These are phyloP conservation scores for Stropharia rugosoannulata DNA, from an alignment of 768 basidiomycete species.

Conservation along the genomic window DNA sequence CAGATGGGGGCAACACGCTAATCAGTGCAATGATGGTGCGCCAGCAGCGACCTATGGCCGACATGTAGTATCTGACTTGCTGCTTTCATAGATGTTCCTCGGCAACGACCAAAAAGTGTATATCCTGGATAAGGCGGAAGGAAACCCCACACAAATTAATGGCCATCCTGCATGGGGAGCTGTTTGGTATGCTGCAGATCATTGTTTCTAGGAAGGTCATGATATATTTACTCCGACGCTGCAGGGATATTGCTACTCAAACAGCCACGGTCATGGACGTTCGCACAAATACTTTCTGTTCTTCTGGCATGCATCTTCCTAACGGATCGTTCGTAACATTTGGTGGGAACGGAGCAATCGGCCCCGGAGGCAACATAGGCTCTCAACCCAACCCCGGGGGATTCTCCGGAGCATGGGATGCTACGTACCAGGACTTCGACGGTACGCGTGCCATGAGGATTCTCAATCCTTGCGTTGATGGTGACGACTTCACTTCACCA, in stretches of 20 bases:
- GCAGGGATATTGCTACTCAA: constrained; percentile 63
- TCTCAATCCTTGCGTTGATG: constrained; percentile 67
- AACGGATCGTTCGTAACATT: constrained; percentile 76
- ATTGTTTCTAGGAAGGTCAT: background rate
- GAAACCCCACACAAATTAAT: constrained; percentile 62
- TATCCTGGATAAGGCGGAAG: constrained; percentile 89
- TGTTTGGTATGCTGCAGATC: constrained; percentile 48
- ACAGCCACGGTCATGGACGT: constrained; percentile 69
- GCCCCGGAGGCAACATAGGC: constrained; percentile 59
- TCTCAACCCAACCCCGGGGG: constrained; percentile 45
- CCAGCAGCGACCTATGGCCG: constrained; percentile 12
- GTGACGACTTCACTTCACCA: constrained; percentile 44
- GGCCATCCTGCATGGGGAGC: constrained; percentile 77
- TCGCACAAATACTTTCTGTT: constrained; percentile 73
- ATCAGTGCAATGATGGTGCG: constrained; percentile 54
- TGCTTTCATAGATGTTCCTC: constrained; percentile 62
- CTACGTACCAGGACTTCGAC: constrained; percentile 76
- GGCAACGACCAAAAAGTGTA: constrained; percentile 82
- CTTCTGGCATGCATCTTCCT: constrained; percentile 80
- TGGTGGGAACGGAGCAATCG: constrained; percentile 78
- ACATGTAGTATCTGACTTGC: background rate
- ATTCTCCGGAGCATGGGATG: constrained; percentile 54
- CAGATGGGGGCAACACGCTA: constrained; percentile 42
- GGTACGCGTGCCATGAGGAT: constrained; percentile 80
- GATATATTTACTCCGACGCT: background rate